Percentiles rank a stretch among this genome's conserved stretches.
These are phyloP conservation scores for Colletotrichum euphorbiae DNA, from an alignment of 2,329 filamentous ascomycete genomes.

Conservation along the genomic window DNA sequence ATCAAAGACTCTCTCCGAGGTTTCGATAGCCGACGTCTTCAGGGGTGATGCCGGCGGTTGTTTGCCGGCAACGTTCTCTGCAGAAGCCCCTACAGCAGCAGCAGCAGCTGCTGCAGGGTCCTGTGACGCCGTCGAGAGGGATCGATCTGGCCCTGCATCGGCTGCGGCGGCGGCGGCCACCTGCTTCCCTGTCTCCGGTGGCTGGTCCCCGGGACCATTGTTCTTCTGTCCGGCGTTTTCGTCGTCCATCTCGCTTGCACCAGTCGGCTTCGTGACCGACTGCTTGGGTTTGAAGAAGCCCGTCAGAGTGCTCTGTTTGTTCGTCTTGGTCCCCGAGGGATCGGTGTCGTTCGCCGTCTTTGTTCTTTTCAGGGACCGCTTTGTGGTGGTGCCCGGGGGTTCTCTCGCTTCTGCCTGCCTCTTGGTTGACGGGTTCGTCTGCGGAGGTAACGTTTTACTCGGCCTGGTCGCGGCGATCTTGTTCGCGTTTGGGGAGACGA, in stretches of 20 bases:
- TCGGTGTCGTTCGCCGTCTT: slow-evolving; percentile 43
- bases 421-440: slow-evolving; percentile 37
- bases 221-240: not conserved
- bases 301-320: slow-evolving; percentile 70
- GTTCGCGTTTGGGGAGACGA: not conserved
- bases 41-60: slow-evolving; percentile 11
- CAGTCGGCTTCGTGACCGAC: not conserved
- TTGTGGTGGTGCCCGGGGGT: slow-evolving; percentile 39
- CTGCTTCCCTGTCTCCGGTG: not conserved
- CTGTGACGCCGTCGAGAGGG: slow-evolving; percentile 8
- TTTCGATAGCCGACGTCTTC: slow-evolving; percentile 20
- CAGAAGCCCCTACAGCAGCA: not conserved
- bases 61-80: not conserved
- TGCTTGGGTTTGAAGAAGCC: slow-evolving; percentile 81
- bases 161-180: not conserved
- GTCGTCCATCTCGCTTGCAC: not conserved
- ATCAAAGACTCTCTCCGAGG: slow-evolving; percentile 66
- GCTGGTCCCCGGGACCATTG: not conserved
- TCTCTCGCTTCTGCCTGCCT: slow-evolving; percentile 36
- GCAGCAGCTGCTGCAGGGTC: not conserved
- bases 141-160: not conserved
- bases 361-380: slow-evolving; percentile 51
- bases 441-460: slow-evolving; percentile 7
- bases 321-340: slow-evolving; percentile 47
- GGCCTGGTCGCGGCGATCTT: not conserved